Base-by-base conservation (phyloP, 371 early-diverging fungal species). In the Lichtheimia hyalospora region DNA sequence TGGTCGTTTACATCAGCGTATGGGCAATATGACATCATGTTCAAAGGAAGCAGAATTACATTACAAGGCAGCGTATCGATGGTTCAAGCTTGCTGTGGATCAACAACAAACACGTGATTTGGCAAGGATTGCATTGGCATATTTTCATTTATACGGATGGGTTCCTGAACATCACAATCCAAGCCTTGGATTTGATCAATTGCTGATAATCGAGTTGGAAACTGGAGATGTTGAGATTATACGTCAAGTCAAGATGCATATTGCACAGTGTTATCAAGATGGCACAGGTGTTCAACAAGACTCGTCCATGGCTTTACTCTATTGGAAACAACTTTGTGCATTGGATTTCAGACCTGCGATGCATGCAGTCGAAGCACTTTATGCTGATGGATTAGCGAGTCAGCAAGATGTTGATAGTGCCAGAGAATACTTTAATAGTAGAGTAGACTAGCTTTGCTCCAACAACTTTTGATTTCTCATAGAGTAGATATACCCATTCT, bases 131-230 rank as follows among this genome's bases (percentile, higher is more conserved):
- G 54, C 66, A 63, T 56, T 70, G 2, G 67, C 66, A 3, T 50
- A 66, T 10, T 70, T 66, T 39, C 64, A 70, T 42, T 54, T 70
- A n/a, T 24, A 66, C 24, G 70, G 67, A 2, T 70, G 70, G 70
- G 58, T 57, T n/a, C 49, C 57, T 28, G 49, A 57, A n/a, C 34
- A 57, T 25, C 57, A 52, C n/a, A 49, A 66, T n/a, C 56, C 57
- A 6, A 42, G 13, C 3, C 39, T 20, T 15, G 70, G 64, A 5
- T 63, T 70, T 39, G 53, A 49, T 13, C 23, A 46, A 14, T 40
- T 70, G 39, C 15, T 61, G 10, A 46, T 48, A 10, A 57, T 63
- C 20, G 70, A 66, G 2, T 25, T 46, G 34, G 54, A 61, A 16
- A 64, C 63, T 16, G 60, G 56, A 18, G 52, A 42, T 13, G 59